Percentiles rank a stretch among this genome's conserved stretches.
Evolutionary conservation across 805 yeast species (phyloP).

Genomic region (Saccharomyces jurei): DNA sequence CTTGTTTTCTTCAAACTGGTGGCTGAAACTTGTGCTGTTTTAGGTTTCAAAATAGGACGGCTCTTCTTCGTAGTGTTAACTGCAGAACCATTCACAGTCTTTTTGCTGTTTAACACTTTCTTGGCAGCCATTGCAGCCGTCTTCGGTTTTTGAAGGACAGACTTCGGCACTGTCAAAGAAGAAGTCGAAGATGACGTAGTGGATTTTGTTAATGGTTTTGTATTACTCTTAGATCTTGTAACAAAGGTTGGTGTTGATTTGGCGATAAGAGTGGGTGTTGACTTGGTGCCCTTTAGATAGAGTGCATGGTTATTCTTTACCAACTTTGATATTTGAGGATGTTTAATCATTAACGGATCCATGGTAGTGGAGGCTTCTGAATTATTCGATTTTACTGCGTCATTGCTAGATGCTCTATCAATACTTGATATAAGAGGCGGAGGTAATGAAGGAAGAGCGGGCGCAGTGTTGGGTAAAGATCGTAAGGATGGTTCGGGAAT

Average conservation of each 20-base stretch:
- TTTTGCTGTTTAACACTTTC: conserved; percentile 3
- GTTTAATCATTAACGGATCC: background rate
- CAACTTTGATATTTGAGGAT: background rate
- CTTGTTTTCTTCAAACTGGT: background rate
- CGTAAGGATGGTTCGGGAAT: background rate
- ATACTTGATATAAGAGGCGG: background rate
- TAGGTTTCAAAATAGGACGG: background rate
- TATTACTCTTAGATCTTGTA: background rate
- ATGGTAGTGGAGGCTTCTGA: conserved; percentile 5
- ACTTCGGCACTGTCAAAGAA: background rate
- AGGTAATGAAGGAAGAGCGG: background rate
- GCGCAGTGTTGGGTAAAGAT: background rate
- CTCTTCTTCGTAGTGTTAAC: background rate
- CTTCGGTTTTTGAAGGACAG: conserved; percentile 1
- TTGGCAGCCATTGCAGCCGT: conserved; percentile 7
- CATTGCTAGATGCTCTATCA: background rate
- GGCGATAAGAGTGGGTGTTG: conserved; percentile 12
- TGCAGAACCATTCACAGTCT: background rate
- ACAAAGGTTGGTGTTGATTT: conserved; percentile 4
- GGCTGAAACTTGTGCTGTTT: background rate
- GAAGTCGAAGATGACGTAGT: conserved; percentile 2
- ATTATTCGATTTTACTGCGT: conserved; percentile 4
- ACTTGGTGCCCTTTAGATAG: conserved; percentile 11
- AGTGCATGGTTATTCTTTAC: background rate
- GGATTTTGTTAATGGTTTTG: background rate